These are phyloP conservation scores for Lipomyces spencermartinsiae DNA, from an alignment of 805 yeast genomes.

Conservation along the genomic window DNA sequence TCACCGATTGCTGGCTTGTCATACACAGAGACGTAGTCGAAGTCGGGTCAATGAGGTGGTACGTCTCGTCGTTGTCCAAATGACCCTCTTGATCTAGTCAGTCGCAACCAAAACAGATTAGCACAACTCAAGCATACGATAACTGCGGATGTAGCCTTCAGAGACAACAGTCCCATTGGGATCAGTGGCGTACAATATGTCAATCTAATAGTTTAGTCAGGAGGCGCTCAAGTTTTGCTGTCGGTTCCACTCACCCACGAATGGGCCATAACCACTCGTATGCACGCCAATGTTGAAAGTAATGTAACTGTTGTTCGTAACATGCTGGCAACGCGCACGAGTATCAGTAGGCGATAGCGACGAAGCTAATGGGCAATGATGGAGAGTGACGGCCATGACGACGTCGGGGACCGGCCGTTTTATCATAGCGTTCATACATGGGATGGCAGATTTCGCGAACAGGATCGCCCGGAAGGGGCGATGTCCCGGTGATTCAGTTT, in stretches of 20 bases:
- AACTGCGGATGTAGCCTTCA: constrained; percentile 36
- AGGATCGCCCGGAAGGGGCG: not conserved
- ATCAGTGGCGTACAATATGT: constrained; percentile 27
- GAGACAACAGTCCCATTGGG: constrained; percentile 28
- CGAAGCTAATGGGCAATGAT: not conserved
- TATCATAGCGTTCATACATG: too few species aligned
- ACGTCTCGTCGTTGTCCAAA: constrained; percentile 36
- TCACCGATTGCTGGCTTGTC: constrained; percentile 24
- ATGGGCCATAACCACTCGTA: constrained; percentile 16
- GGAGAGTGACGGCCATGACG: not conserved
- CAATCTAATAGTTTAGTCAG: constrained; percentile 16
- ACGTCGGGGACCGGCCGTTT: not conserved
- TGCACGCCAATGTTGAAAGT: not conserved
- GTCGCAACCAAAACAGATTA: not conserved
- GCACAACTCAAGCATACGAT: constrained; percentile 16
- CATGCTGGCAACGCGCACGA: not conserved
- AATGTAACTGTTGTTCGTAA: not conserved
- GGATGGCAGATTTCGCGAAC: not conserved
- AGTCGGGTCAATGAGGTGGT: constrained; percentile 33
- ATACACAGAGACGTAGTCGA: constrained; percentile 28
- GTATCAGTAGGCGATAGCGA: not conserved
- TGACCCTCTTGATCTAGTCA: constrained; percentile 32
- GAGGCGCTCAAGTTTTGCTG: too few species aligned
- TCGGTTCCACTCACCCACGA: constrained; percentile 29
- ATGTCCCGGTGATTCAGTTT: too few species aligned